These are phyloP conservation scores for Fusarium robinianum DNA, from an alignment of 2,329 filamentous ascomycete species.

Conservation along the genomic window DNA sequence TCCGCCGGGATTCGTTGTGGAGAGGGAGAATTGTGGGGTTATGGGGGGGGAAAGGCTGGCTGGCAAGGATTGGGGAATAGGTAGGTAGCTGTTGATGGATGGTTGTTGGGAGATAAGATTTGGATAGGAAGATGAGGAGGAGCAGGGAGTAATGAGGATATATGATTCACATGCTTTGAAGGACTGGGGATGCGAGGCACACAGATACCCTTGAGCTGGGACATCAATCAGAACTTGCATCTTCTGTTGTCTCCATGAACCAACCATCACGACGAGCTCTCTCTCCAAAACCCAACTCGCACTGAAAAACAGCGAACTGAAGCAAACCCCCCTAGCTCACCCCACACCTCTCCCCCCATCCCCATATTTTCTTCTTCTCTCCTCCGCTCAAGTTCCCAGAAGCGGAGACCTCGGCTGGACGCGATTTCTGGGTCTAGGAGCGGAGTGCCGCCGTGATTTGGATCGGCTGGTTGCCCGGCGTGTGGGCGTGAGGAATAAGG, in stretches of 20 bases:
- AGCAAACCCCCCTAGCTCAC: neutral
- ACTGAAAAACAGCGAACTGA: slow-evolving; percentile 15
- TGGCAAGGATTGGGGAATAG: too few species aligned
- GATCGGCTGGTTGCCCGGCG: slow-evolving; percentile 34
- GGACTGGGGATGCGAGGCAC: neutral
- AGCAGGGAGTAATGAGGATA: slow-evolving; percentile 10
- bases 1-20: slow-evolving; percentile 30
- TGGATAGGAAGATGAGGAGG: neutral
- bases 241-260: too few species aligned
- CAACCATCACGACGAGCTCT: too few species aligned
- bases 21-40: slow-evolving; percentile 16
- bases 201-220: neutral
- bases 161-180: slow-evolving; percentile 20
- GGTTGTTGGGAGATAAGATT: too few species aligned
- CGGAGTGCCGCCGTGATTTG: slow-evolving; percentile 6
- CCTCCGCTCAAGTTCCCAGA: neutral
- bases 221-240: slow-evolving; percentile 7
- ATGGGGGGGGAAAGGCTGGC: neutral
- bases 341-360: slow-evolving; percentile 2
- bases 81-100: too few species aligned
- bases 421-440: slow-evolving; percentile 11
- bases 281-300: slow-evolving; percentile 5
- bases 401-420: slow-evolving; percentile 35
- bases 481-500: slow-evolving; percentile 14
- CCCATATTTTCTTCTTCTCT: slow-evolving; percentile 27